Evolutionary conservation across 768 basidiomycete genomes (phyloP).

Genomic region (Amanita exitialis): DNA sequence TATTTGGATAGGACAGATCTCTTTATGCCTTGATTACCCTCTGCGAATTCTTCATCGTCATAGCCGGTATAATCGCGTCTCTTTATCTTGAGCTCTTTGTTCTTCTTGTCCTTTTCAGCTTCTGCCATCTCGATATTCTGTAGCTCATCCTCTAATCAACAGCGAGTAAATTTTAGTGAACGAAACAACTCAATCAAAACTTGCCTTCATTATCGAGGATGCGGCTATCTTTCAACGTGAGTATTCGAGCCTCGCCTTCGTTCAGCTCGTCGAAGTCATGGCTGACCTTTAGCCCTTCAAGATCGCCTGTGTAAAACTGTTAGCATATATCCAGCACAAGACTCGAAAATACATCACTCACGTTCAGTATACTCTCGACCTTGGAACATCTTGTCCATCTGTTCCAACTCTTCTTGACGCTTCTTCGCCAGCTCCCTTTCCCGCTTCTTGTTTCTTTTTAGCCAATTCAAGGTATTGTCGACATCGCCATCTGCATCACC

Average conservation of each 20-base stretch:
- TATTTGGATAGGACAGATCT: slow-evolving; percentile 84
- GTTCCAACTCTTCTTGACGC: slow-evolving; percentile 75
- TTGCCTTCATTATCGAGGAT: slow-evolving; percentile 92
- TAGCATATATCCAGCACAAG: neutral
- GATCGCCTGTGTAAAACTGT: slow-evolving; percentile 49
- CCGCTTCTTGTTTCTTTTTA: slow-evolving; percentile 84
- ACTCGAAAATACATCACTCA: slow-evolving; percentile 25
- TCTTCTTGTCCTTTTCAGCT: slow-evolving; percentile 69
- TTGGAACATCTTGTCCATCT: slow-evolving; percentile 68
- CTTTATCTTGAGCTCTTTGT: slow-evolving; percentile 80
- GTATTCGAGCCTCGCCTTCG: slow-evolving; percentile 90
- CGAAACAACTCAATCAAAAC: slow-evolving; percentile 7
- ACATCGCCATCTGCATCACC: slow-evolving; percentile 75
- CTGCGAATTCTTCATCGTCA: slow-evolving; percentile 89
- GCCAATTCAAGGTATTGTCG: slow-evolving; percentile 82
- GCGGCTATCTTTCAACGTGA: slow-evolving; percentile 93
- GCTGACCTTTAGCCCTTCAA: slow-evolving; percentile 89
- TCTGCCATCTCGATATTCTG: slow-evolving; percentile 95
- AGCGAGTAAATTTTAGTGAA: slow-evolving; percentile 1
- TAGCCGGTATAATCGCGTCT: slow-evolving; percentile 87
- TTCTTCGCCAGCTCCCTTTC: slow-evolving; percentile 84
- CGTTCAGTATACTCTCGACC: slow-evolving; percentile 80
- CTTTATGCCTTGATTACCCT: slow-evolving; percentile 70
- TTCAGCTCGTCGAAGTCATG: slow-evolving; percentile 90
- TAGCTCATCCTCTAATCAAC: slow-evolving; percentile 81